Conservation (phyloP, 2,329 filamentous ascomycete genomes). For the Hypomyces perniciosus region DNA sequence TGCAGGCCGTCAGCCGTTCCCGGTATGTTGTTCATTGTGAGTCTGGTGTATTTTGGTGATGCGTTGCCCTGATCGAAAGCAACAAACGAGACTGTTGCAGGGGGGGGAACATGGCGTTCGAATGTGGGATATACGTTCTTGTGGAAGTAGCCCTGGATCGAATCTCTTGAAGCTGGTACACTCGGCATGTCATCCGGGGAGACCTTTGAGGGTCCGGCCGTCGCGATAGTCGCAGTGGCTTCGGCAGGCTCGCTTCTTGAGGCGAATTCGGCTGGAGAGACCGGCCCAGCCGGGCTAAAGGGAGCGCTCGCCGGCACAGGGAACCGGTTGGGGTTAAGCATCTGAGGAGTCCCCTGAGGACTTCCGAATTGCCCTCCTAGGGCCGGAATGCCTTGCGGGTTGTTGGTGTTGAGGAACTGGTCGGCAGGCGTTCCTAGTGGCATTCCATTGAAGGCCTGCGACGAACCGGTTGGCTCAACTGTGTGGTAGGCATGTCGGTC, state of each 20-base stretch:
- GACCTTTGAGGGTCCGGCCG: constrained; percentile 47
- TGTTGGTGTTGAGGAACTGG: constrained; percentile 33
- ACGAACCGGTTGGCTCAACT: constrained; percentile 65
- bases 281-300: constrained; percentile 21
- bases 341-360: constrained; percentile 37
- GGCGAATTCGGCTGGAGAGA: constrained; percentile 21
- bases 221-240: constrained; percentile 27
- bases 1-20: constrained; percentile 71
- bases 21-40: constrained; percentile 92
- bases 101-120: constrained; percentile 86
- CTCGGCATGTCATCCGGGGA: constrained; percentile 92
- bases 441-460: constrained; percentile 64
- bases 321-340: constrained; percentile 48
- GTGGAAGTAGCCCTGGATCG: constrained; percentile 76
- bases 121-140: constrained; percentile 90
- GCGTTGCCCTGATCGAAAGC: constrained; percentile 96
- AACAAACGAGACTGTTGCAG: constrained; percentile 81
- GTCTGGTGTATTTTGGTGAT: constrained; percentile 85
- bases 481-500: constrained; percentile 89
- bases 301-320: constrained; percentile 50
- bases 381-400: constrained; percentile 20
- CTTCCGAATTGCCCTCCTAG: constrained; percentile 42
- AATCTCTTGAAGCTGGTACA: constrained; percentile 77
- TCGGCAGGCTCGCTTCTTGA: constrained; percentile 21
- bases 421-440: constrained; percentile 47